phyloP scores from a whole-genome alignment of 352 stramenopile genomes.

The Phytopythium delawarense region DNA sequence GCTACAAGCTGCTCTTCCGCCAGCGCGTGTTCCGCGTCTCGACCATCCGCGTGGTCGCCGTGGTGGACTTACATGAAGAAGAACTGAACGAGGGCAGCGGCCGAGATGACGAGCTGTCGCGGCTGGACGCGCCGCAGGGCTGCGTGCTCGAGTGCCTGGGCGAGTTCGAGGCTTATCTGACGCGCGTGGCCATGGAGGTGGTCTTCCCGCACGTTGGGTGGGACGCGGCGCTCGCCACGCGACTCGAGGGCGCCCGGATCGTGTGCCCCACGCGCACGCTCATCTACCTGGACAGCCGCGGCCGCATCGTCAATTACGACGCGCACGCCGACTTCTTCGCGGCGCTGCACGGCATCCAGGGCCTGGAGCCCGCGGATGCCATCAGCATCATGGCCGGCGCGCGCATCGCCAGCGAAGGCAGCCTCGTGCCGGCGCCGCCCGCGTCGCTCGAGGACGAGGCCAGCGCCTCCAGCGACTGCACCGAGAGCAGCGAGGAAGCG shows the following conservation, averaged over 20 bases:
- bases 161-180: slow-evolving; percentile 23
- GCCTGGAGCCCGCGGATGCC: slow-evolving; percentile 13
- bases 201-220: slow-evolving; percentile 22
- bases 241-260: slow-evolving; percentile 16
- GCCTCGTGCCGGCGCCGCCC: slow-evolving; percentile 17
- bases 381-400: slow-evolving; percentile 19
- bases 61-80: slow-evolving; percentile 3
- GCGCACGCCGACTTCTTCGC: slow-evolving; percentile 32
- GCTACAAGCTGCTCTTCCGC: slow-evolving; percentile 39
- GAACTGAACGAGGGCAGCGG: neutral
- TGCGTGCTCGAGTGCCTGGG: slow-evolving; percentile 26
- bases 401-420: slow-evolving; percentile 19
- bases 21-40: slow-evolving; percentile 15
- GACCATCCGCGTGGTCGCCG: slow-evolving; percentile 19
- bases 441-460: neutral
- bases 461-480: neutral
- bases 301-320: slow-evolving; percentile 26
- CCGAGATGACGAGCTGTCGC: too few species aligned
- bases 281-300: slow-evolving; percentile 23
- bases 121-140: slow-evolving; percentile 6
- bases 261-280: slow-evolving; percentile 27
- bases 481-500: neutral
- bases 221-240: slow-evolving; percentile 10
- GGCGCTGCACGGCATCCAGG: slow-evolving; percentile 21
- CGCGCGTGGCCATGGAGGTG: slow-evolving; percentile 12